Conservation (phyloP, 768 basidiomycete species). For the Termitomyces sp. region DNA sequence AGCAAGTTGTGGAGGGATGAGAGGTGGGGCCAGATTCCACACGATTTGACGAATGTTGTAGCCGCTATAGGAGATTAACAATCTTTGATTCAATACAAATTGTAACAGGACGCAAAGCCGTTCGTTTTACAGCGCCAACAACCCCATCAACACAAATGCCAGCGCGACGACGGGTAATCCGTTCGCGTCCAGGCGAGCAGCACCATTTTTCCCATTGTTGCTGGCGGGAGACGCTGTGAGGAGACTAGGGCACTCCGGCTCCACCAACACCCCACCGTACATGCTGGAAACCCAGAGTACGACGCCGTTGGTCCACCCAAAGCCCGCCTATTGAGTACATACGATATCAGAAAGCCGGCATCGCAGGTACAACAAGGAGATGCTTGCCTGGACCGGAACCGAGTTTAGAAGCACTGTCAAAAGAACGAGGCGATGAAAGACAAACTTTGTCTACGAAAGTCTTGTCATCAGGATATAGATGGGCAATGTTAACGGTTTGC, state of each 20-base stretch:
- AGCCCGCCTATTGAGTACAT: constrained; percentile 52
- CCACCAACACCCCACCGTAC: constrained; percentile 58
- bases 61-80: not conserved
- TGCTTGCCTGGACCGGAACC: constrained; percentile 55
- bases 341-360: not conserved
- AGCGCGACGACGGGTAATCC: constrained; percentile 3
- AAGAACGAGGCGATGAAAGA: not conserved
- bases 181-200: not conserved
- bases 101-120: not conserved
- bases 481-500: constrained; percentile 82
- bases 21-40: not conserved
- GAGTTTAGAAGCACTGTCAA: not conserved
- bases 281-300: constrained; percentile 70
- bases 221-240: constrained; percentile 26
- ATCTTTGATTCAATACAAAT: not conserved
- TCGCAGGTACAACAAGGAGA: constrained; percentile 13
- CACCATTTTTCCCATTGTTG: constrained; percentile 17
- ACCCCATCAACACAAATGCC: not conserved
- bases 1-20: not conserved
- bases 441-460: constrained; percentile 77
- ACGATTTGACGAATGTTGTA: not conserved
- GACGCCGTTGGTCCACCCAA: constrained; percentile 90
- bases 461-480: constrained; percentile 77
- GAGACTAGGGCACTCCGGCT: constrained; percentile 61
- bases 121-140: constrained; percentile 1